Base-by-base conservation (phyloP, 2,329 filamentous ascomycete species). In the Fusarium nurragi region DNA sequence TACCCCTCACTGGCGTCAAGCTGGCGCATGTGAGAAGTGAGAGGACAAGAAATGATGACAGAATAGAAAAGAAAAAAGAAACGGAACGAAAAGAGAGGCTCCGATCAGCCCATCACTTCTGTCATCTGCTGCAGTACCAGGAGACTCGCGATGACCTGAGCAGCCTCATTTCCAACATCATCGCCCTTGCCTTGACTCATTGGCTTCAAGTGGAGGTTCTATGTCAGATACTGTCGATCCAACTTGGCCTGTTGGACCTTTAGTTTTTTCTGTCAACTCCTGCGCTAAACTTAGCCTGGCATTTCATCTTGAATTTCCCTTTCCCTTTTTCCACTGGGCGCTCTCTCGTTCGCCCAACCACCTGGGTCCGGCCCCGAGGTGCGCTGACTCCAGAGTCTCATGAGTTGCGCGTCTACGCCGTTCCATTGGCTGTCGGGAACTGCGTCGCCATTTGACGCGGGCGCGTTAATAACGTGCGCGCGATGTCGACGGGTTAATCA, bases 1-100 rank as follows among this genome's bases (percentile, higher is more conserved):
- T 69, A 70, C 65, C 69, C 67, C 68, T 72, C 69, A 68, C 59
- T 69, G 58, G 69, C 60, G 60, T 49, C 49, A 43, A 57, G 39
- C 41, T 19, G 55, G 62, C 44, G 64, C 48, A 66, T 67, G 60
- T 64, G 62, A 70, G 67, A 66, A 67, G 60, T 68, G 60, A 65
- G 65, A 39, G 48, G 62, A 62, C 45, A 67, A 64, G 60, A 59
- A 65, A 41, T 67, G 50, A 54, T 69, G 67, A 69, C 60, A 59
- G 54, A 67, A 68, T 57, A 25, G 26, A 40, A 32, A 39, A 54
- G 41, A 65, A 60, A 58, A 36, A 36, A 44, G 19, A 44, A 60
- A n/a, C n/a, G n/a, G 23, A 46, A 44, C 10, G 30, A 39, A 47
- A 45, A 28, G 19, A 19, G 13, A n/a, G 36, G 9, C n/a, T 34